Base-by-base conservation (phyloP, 2,329 filamentous ascomycete species). In the Dactylonectria macrodidyma region DNA sequence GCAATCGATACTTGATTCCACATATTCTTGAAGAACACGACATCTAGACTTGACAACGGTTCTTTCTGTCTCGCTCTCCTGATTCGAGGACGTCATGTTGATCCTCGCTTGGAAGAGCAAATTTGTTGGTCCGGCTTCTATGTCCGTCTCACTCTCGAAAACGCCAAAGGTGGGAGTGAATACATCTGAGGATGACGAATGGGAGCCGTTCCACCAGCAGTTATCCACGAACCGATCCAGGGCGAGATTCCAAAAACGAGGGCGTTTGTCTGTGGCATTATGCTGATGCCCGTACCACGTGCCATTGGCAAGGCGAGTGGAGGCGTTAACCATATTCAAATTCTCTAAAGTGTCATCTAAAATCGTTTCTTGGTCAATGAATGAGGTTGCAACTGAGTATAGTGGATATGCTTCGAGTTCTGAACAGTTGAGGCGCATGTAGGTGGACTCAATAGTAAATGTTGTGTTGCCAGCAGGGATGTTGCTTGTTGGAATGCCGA, bases 1-100 rank as follows among this genome's bases (percentile, higher is more conserved):
- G 26, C 69, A 71, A 5, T 26, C 24, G 16, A 71, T 56, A 1
- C 34, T 47, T 2, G 69, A 71, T 19, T 71, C 65, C 5, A 71
- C 56, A 24, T 70, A 70, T 2, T 67, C 62, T 11, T 70, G 65
- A 3, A 9, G 7, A 11, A 55, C 41, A 9, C 24, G 9, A 8
- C 64, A 71, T 24, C 60, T 22, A 10, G 58, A n/a, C 9, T 36
- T 34, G 2, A 60, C 12, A 3, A 51, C n/a, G 4, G 30, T 57
- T 26, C 46, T 19, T 9, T 11, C 33, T 19, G 2, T 5, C 10
- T 9, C 11, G 16, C 4, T 3, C 9, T 3, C 33, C 11, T 30
- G 6, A 3, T 26, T 2, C n/a, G 16, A 36, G 22, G 22, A 19
- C 19, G 19, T 22, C 5, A 4, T 0, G 10, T 9, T 24, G 26